These are phyloP conservation scores for Crucibulum laeve DNA, from an alignment of 768 basidiomycete species.

Conservation along the genomic window DNA sequence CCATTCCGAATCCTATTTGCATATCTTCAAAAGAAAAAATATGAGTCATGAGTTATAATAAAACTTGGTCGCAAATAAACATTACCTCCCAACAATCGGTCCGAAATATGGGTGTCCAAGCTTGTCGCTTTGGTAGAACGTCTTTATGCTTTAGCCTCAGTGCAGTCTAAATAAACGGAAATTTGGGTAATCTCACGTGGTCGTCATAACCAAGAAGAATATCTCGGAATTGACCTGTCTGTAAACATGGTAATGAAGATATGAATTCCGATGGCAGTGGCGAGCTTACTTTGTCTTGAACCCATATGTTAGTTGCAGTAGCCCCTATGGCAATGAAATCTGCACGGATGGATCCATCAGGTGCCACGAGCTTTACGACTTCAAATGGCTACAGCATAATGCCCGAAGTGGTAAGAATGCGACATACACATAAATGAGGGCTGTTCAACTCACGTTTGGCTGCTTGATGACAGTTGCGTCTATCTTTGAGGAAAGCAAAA, in stretches of 20 bases:
- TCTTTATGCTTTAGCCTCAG: constrained; percentile 16
- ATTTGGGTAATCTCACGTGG: constrained; percentile 17
- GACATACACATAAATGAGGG: not conserved
- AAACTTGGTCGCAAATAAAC: not conserved
- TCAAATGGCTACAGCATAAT: constrained; percentile 18
- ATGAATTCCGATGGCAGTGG: not conserved
- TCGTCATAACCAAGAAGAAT: constrained; percentile 45
- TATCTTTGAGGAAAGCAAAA: too few relatives aligned
- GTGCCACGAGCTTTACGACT: constrained; percentile 24
- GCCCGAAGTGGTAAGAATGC: not conserved
- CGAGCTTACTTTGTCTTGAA: constrained; percentile 35
- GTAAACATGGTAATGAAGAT: not conserved
- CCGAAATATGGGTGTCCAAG: constrained; percentile 35
- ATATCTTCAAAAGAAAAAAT: constrained; percentile 27
- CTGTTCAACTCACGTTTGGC: not conserved
- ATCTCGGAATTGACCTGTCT: constrained; percentile 37
- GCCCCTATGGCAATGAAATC: constrained; percentile 42
- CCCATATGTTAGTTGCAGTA: constrained; percentile 40
- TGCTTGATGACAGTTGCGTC: too few relatives aligned
- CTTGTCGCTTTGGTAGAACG: constrained; percentile 26
- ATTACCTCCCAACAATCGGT: constrained; percentile 34
- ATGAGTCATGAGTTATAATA: not conserved
- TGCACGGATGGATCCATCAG: constrained; percentile 36
- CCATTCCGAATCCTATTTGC: constrained; percentile 39
- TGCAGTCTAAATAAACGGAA: not conserved